Conservation (phyloP, 225 moss, liverwort and hornwort species). For the Rhytidiadelphus loreus region DNA sequence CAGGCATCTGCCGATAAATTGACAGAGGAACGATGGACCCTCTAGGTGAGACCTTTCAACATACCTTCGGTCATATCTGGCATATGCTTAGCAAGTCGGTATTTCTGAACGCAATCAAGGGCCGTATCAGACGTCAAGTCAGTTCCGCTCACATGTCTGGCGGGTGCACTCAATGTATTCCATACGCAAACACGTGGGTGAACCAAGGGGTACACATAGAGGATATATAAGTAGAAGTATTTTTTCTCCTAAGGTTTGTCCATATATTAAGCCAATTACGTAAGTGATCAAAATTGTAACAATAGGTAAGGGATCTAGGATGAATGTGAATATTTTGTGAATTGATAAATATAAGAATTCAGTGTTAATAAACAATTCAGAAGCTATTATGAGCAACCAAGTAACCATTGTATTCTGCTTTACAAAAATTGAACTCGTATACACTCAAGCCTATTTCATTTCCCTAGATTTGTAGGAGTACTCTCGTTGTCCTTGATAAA, state of each 20-base stretch:
- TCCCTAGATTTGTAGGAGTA: not conserved
- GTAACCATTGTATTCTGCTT: not conserved
- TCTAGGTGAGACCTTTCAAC: not conserved
- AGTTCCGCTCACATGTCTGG: not conserved
- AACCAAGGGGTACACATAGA: not conserved
- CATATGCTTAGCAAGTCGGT: conserved; percentile 88
- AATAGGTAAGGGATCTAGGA: not conserved
- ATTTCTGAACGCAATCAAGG: conserved; percentile 52
- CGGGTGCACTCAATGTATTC: not conserved
- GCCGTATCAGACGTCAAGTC: not conserved
- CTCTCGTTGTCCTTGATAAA: not conserved
- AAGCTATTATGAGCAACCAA: not conserved
- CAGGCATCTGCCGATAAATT: not conserved
- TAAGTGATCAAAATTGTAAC: not conserved
- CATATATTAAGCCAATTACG: not conserved
- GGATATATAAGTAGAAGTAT: not conserved
- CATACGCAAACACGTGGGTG: not conserved
- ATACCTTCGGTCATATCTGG: conserved; percentile 86
- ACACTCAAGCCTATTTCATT: not conserved
- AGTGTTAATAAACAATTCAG: not conserved
- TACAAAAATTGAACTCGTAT: not conserved
- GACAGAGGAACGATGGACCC: not conserved
- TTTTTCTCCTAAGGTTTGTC: not conserved
- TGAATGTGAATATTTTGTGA: not conserved
- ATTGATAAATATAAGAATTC: not conserved